Conservation (phyloP, 371 early-diverging fungal species). For the Mortierella sp. region DNA sequence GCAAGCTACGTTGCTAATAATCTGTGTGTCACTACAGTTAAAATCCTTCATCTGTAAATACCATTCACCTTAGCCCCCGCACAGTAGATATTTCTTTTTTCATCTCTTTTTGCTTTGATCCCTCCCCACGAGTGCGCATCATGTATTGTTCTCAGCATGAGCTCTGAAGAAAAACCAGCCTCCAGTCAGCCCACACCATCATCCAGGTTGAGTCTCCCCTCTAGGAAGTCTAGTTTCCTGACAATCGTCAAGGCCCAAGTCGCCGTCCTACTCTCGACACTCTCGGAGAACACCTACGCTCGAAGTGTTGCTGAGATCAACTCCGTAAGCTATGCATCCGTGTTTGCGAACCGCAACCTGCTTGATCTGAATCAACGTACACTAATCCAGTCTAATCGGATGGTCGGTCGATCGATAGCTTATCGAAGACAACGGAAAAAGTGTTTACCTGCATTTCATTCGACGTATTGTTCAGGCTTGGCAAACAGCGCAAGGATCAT, state of each 20-base stretch:
- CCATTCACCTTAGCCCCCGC: no score
- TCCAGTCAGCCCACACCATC: conserved; percentile 50
- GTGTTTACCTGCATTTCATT: conserved; percentile 66
- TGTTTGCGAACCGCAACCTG: background rate
- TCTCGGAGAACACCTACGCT: conserved; percentile 65
- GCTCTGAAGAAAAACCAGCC: conserved; percentile 54
- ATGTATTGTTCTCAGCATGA: conserved; percentile 53
- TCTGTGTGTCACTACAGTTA: no score
- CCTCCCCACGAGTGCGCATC: conserved; percentile 45
- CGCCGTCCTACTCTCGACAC: conserved; percentile 63
- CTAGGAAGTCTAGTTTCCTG: conserved; percentile 59
- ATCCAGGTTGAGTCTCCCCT: conserved; percentile 52
- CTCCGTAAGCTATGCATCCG: no score
- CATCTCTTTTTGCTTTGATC: conserved; percentile 4
- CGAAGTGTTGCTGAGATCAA: conserved; percentile 63
- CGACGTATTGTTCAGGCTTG: conserved; percentile 60
- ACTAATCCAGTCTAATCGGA: no score
- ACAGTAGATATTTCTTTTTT: conserved; percentile 9
- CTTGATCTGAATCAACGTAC: no score
- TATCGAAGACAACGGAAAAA: conserved; percentile 68
- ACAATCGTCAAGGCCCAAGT: conserved; percentile 76
- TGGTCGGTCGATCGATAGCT: conserved; percentile 50
- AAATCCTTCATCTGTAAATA: no score
- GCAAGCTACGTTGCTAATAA: no score
- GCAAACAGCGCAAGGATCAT: conserved; percentile 46